Evolutionary conservation across 441 rosid genomes (phyloP).

Genomic region (Aleurites moluccanus): DNA sequence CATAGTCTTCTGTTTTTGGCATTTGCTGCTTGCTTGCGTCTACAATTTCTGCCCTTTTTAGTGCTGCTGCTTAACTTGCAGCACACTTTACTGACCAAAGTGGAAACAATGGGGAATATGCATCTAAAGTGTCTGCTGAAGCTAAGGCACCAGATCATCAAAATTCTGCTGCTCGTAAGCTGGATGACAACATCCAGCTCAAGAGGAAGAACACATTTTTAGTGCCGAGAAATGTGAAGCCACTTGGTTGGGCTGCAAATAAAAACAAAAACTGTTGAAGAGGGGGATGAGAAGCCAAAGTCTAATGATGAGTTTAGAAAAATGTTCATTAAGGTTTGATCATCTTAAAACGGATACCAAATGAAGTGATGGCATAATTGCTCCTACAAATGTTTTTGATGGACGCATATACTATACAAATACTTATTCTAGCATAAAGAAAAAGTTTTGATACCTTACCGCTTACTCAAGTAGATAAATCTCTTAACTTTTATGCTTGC

Average conservation of each 20-base stretch:
- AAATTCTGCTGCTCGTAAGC: slow-evolving; percentile 28
- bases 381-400: neutral
- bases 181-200: slow-evolving; percentile 43
- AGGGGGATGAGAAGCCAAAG: slow-evolving; percentile 66
- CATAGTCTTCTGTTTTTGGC: neutral
- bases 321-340: slow-evolving; percentile 52
- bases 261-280: slow-evolving; percentile 42
- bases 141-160: slow-evolving; percentile 24
- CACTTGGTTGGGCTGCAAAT: slow-evolving; percentile 56
- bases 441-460: neutral
- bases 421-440: neutral
- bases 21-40: neutral
- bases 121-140: slow-evolving; percentile 37
- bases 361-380: neutral
- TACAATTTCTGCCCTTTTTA: neutral
- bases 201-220: slow-evolving; percentile 83
- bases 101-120: slow-evolving; percentile 28
- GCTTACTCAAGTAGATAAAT: neutral
- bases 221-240: slow-evolving; percentile 68
- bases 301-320: slow-evolving; percentile 93
- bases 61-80: slow-evolving; percentile 25
- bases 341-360: neutral
- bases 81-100: slow-evolving; percentile 26
- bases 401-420: neutral
- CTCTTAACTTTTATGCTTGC: neutral